phyloP scores from a whole-genome alignment of 768 basidiomycete species.

The Suillus clintonianus region DNA sequence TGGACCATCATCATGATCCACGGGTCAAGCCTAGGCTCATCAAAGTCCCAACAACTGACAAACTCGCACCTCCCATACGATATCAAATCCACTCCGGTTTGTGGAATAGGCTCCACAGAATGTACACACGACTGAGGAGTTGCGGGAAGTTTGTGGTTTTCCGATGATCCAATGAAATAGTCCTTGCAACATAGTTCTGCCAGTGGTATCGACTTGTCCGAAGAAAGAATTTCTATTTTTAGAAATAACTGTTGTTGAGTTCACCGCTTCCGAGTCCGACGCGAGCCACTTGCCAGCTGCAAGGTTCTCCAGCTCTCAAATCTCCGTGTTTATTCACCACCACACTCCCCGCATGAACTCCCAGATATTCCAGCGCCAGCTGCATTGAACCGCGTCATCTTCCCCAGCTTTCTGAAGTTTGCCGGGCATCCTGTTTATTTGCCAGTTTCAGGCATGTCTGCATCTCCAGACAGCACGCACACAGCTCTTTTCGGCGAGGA shows the following conservation, averaged over 20 bases:
- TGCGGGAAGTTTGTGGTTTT: background rate
- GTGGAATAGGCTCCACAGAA: constrained; percentile 48
- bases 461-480: constrained; percentile 30
- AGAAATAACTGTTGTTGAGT: constrained; percentile 5
- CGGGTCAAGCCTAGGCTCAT: background rate
- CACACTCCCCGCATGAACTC: background rate
- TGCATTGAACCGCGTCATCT: background rate
- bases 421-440: background rate
- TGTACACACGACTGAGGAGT: constrained; percentile 9
- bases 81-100: constrained; percentile 42
- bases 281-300: background rate
- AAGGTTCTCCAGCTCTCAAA: background rate
- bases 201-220: background rate
- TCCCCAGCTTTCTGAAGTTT: background rate
- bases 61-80: constrained; percentile 49
- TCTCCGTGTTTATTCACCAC: background rate
- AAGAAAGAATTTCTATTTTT: constrained; percentile 3
- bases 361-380: background rate
- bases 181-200: background rate
- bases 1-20: constrained; percentile 15
- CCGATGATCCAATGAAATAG: constrained; percentile 13
- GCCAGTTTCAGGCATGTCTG: constrained; percentile 24
- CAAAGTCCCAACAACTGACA: background rate
- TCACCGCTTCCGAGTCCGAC: background rate
- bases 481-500: constrained; percentile 32